Conservation (phyloP, 768 basidiomycete species). For the Auricularia sp. region DNA sequence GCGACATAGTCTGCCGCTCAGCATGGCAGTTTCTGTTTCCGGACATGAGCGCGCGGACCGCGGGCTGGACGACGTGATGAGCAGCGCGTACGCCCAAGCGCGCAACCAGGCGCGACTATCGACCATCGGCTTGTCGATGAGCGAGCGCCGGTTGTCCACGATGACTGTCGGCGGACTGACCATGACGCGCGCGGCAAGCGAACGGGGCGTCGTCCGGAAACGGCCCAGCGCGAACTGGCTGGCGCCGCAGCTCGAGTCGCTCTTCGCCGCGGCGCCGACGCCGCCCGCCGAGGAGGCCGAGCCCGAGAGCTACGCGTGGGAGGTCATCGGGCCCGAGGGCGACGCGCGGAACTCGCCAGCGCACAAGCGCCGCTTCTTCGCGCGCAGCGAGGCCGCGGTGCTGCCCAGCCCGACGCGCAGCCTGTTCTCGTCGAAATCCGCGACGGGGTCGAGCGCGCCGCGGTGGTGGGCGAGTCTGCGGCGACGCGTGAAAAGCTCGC, state of each 20-base stretch:
- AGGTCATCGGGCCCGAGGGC: neutral
- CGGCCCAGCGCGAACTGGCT: neutral
- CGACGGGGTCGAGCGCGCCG: neutral
- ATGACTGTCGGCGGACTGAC: neutral
- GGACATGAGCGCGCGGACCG: neutral
- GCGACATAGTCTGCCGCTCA: neutral
- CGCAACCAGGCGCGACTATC: neutral
- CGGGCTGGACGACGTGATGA: neutral
- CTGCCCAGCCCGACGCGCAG: neutral
- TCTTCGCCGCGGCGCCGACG: neutral
- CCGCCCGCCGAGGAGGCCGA: neutral
- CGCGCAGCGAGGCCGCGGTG: neutral
- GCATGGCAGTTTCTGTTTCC: neutral
- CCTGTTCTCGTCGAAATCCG: neutral
- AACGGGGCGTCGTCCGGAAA: neutral
- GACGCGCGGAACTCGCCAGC: neutral
- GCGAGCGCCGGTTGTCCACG: too few species aligned
- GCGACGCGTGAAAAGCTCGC: neutral
- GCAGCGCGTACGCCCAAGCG: neutral
- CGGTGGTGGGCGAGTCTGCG: conserved; percentile 1
- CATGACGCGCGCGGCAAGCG: neutral
- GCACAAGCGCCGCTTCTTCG: neutral
- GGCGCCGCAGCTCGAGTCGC: neutral
- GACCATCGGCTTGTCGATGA: neutral
- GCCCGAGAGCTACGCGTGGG: neutral